Percentiles rank a stretch among this genome's conserved stretches.
Conservation (phyloP, 1,139 yeast species). For the Meyerozyma sp. region DNA sequence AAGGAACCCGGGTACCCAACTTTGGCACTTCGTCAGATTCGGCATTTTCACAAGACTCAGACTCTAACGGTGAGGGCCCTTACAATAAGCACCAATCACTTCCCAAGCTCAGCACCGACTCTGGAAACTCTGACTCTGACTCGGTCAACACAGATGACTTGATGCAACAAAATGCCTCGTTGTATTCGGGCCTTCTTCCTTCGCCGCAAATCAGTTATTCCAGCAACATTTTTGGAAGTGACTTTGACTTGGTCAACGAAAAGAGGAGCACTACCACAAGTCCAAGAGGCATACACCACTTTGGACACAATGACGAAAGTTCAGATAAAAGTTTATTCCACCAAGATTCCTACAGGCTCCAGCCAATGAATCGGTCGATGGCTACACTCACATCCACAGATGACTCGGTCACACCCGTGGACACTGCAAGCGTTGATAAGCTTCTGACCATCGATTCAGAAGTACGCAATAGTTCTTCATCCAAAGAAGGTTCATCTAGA, state of each 20-base stretch:
- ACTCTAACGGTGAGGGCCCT: constrained; percentile 2
- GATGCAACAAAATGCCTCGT: constrained; percentile 27
- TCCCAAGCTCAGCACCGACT: not conserved
- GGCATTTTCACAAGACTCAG: constrained; percentile 5
- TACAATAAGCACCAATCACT: not conserved
- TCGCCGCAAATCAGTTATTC: constrained; percentile 37
- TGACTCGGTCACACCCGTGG: not conserved
- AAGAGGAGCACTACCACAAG: not conserved
- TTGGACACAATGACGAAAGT: not conserved
- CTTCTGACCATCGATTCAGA: not conserved
- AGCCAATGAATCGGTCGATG: constrained; percentile 28
- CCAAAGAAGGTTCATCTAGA: constrained; percentile 7
- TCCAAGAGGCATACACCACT: not conserved
- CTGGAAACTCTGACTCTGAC: constrained; percentile 2
- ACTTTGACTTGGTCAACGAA: not conserved
- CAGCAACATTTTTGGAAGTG: constrained; percentile 24
- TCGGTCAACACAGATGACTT: constrained; percentile 28
- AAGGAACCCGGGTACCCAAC: constrained; percentile 9
- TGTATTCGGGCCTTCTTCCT: constrained; percentile 30
- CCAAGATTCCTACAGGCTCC: constrained; percentile 21
- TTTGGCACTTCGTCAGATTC: not conserved
- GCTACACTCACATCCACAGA: constrained; percentile 17
- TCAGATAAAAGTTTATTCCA: constrained; percentile 2
- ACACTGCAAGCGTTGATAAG: not conserved
- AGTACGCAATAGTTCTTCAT: constrained; percentile 2